Evolutionary conservation across 2,329 filamentous ascomycete genomes (phyloP).

Genomic region (Xylaria sp.): DNA sequence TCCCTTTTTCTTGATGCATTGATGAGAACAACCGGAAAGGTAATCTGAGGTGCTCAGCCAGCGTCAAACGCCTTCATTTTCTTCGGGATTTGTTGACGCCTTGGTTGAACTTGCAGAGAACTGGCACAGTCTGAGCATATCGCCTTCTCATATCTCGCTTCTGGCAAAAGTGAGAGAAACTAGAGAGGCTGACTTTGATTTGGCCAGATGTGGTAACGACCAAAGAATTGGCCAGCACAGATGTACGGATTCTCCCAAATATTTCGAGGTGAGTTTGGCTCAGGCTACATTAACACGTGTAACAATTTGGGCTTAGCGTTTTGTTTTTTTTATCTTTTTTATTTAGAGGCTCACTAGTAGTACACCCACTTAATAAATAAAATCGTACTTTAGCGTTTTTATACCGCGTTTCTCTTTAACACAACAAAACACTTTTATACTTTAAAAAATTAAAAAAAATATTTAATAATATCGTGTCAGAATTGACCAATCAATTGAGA

Average conservation of each 20-base stretch:
- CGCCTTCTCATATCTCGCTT: not conserved
- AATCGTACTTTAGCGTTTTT: no score
- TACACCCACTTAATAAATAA: no score
- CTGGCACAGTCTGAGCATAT: slow-evolving; percentile 45
- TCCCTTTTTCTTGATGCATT: slow-evolving; percentile 34
- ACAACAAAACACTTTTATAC: no score
- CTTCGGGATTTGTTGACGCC: slow-evolving; percentile 19
- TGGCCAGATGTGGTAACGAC: not conserved
- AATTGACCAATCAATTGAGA: no score
- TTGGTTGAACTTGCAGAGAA: slow-evolving; percentile 50
- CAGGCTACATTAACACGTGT: not conserved
- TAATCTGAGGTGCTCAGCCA: slow-evolving; percentile 50
- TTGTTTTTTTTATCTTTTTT: not conserved
- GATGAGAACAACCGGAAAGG: slow-evolving; percentile 48
- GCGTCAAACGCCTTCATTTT: slow-evolving; percentile 27
- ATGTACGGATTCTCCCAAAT: no score
- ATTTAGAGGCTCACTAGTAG: not conserved
- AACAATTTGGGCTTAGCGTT: not conserved
- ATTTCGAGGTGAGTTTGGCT: no score
- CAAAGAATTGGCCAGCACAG: not conserved
- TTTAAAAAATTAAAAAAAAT: no score
- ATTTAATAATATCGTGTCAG: no score
- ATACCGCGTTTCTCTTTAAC: no score
- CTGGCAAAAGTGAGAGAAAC: not conserved
- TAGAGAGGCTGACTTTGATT: slow-evolving; percentile 23